phyloP scores from a whole-genome alignment of 2,329 filamentous ascomycete genomes.

The Xylaria digitata region DNA sequence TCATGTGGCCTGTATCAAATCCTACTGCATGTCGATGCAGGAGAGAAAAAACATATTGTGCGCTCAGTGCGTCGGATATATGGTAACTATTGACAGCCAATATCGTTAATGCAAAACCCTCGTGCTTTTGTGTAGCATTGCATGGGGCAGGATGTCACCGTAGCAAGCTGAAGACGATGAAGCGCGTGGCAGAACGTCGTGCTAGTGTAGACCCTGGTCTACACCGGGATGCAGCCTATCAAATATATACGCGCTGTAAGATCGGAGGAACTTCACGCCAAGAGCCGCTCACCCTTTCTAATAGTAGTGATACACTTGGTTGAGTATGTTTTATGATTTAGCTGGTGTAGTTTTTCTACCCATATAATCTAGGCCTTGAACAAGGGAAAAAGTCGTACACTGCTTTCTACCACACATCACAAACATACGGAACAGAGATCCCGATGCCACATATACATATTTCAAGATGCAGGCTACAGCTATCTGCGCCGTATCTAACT shows the following conservation, averaged over 20 bases:
- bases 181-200: constrained; percentile 37
- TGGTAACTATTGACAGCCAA: constrained; percentile 28
- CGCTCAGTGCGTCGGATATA: constrained; percentile 16
- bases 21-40: constrained; percentile 34
- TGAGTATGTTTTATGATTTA: not conserved
- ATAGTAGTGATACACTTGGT: no score
- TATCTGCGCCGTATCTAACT: constrained; percentile 15
- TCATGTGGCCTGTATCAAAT: constrained; percentile 37
- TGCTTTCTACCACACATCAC: constrained; percentile 16
- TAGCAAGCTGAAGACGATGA: constrained; percentile 41
- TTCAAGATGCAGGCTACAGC: constrained; percentile 23
- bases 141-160: constrained; percentile 33
- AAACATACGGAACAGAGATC: constrained; percentile 17
- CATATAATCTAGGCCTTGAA: constrained; percentile 21
- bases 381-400: not conserved
- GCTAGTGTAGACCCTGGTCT: constrained; percentile 21
- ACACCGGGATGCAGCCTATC: constrained; percentile 22
- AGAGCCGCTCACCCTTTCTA: constrained; percentile 18
- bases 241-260: constrained; percentile 27
- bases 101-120: constrained; percentile 30
- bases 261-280: constrained; percentile 40
- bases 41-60: constrained; percentile 12
- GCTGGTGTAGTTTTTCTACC: not conserved
- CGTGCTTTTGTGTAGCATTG: constrained; percentile 35
- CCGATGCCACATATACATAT: constrained; percentile 9